phyloP scores from a whole-genome alignment of 2,329 filamentous ascomycete species.

The Arthrinium phaeospermum region DNA sequence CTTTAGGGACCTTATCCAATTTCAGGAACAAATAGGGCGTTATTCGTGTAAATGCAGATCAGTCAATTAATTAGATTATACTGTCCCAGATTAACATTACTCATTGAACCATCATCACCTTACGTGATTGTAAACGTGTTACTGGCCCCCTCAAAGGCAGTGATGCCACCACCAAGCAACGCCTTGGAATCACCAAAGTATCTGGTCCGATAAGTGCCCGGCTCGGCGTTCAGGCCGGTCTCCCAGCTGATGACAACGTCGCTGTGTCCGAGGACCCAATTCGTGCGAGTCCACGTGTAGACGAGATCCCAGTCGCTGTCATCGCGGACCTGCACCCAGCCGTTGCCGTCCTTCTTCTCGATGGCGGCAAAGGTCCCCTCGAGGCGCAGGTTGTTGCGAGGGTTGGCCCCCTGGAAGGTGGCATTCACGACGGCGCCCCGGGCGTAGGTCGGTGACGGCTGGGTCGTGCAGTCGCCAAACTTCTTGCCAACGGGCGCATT shows the following conservation, averaged over 20 bases:
- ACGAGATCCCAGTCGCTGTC: constrained; percentile 86
- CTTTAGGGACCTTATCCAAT: constrained; percentile 24
- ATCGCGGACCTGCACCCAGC: constrained; percentile 71
- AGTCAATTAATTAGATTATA: neutral
- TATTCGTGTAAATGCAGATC: neutral
- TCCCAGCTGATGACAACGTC: constrained; percentile 84
- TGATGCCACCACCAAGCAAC: constrained; percentile 62
- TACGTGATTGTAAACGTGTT: constrained; percentile 53
- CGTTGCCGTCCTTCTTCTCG: constrained; percentile 61
- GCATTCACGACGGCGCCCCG: constrained; percentile 68
- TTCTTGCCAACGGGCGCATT: constrained; percentile 65
- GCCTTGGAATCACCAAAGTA: constrained; percentile 87
- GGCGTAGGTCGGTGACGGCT: constrained; percentile 59
- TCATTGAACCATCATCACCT: neutral
- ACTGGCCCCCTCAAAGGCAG: constrained; percentile 72
- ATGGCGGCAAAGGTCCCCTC: constrained; percentile 80
- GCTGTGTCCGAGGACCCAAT: constrained; percentile 73
- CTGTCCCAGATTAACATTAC: neutral
- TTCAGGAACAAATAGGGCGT: too few species aligned
- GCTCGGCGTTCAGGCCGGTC: constrained; percentile 63
- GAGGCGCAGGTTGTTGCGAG: constrained; percentile 82
- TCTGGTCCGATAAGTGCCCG: constrained; percentile 76
- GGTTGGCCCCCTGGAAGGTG: constrained; percentile 85
- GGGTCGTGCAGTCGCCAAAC: constrained; percentile 71
- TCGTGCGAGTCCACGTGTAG: constrained; percentile 79